phyloP scores from a whole-genome alignment of 352 stramenopile genomes.

The Globisporangium echinulatum region DNA sequence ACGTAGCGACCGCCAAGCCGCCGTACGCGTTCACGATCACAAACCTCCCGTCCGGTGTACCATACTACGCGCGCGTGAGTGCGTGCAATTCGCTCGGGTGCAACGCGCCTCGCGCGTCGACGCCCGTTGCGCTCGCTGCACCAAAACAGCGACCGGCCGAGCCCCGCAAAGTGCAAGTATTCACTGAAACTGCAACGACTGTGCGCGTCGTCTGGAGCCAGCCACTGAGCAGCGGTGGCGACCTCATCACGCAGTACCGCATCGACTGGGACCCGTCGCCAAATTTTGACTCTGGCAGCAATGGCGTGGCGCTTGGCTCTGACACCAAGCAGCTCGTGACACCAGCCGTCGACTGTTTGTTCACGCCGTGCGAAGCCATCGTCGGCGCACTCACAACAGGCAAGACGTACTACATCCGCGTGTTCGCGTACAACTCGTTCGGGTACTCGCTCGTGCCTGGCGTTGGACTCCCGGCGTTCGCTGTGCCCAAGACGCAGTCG shows the following conservation, averaged over 20 bases:
- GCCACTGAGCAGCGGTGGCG: conserved; percentile 87
- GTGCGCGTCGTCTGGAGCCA: conserved; percentile 87
- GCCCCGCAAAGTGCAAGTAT: conserved; percentile 72
- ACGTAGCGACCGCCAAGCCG: neutral
- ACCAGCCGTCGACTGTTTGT: conserved; percentile 66
- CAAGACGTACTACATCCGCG: conserved; percentile 84
- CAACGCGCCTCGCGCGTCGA: conserved; percentile 69
- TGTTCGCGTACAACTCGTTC: conserved; percentile 91
- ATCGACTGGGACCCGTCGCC: conserved; percentile 91
- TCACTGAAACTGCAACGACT: conserved; percentile 63
- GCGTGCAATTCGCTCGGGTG: conserved; percentile 89
- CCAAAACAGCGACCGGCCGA: conserved; percentile 83
- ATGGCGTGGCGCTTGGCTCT: conserved; percentile 71
- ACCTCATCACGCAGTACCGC: conserved; percentile 90
- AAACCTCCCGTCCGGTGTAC: conserved; percentile 57
- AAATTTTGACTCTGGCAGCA: conserved; percentile 76
- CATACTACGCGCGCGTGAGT: conserved; percentile 87
- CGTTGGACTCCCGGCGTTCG: conserved; percentile 60
- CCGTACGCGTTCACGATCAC: conserved; percentile 50
- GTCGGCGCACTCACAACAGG: conserved; percentile 77
- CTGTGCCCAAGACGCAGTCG: conserved; percentile 72
- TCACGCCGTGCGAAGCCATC: conserved; percentile 73
- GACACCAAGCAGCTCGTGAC: conserved; percentile 65
- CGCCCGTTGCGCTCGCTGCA: conserved; percentile 61
- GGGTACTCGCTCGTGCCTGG: conserved; percentile 79